Base-by-base conservation (phyloP, 2,329 filamentous ascomycete genomes). In the Penicillium sp. region DNA sequence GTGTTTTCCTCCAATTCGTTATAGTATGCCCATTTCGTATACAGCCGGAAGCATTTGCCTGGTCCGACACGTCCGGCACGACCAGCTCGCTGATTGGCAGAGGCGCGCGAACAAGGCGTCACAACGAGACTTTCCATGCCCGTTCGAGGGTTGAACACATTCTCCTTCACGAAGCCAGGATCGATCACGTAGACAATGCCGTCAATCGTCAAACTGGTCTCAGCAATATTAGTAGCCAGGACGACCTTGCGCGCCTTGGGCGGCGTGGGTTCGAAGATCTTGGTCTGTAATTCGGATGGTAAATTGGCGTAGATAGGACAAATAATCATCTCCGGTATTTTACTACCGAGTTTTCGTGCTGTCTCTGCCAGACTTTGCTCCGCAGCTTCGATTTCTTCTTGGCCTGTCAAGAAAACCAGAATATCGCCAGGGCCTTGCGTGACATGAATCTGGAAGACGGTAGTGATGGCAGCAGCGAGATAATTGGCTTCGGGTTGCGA, bases 161-260 rank as follows among this genome's bases (percentile, higher is more conserved):
- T 96, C 72, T 98, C 92, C 75, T 99, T 99, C 63, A 95, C 92
- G 65, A 96, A 96, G 0, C 95, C 95, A 0, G 91, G 91, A 68
- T 99, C 95, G 60, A 98, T 96, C 38, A 98, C 95, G 73, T 96
- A 97, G 8, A 94, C 90, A 60, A 98, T 96, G 15, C 93, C 94
- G 73, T 98, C 93, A 59, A 99, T 96, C 0, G 95, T 99, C 71
- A 99, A 79, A 81, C 88, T 92, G 0, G 95, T 99, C 75, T 99
- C 95, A 2, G 95, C 95, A 75, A 99, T 98, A 72, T 99, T 99
- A 2, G 95, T 98, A 0, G 94, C 92, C 39, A 98, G 79, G 0
- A 99, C 92, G 0, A 98, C 92, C 73, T 98, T 99, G 31, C 95
- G 86, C 0, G 90, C 89, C 17, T 89, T 89, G 0, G 89, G 86